Evolutionary conservation across 2,329 filamentous ascomycete species (phyloP).

Genomic region (Decorospora gaudefroyi): DNA sequence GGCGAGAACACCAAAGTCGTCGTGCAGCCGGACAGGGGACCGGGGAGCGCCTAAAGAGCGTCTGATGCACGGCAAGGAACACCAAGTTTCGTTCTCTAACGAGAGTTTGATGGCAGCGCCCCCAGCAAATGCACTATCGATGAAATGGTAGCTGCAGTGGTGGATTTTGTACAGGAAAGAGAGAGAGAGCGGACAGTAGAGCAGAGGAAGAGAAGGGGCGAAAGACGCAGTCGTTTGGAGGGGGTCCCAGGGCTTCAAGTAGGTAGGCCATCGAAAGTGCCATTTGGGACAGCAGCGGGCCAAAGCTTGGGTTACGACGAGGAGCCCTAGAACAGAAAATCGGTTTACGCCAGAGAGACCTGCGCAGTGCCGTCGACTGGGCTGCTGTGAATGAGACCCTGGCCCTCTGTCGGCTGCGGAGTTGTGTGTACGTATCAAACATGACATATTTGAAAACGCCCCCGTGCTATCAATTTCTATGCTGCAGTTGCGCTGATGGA

Average conservation of each 20-base stretch:
- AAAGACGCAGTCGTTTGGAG: slow-evolving; percentile 22
- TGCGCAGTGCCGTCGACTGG: slow-evolving; percentile 16
- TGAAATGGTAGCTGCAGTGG: slow-evolving; percentile 28
- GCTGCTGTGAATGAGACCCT: slow-evolving; percentile 19
- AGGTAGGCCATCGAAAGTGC: slow-evolving; percentile 37
- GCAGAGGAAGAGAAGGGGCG: slow-evolving; percentile 25
- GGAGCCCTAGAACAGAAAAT: slow-evolving; percentile 37
- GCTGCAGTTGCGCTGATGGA: too few relatives aligned
- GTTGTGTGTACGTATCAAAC: slow-evolving; percentile 16
- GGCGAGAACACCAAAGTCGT: slow-evolving; percentile 44
- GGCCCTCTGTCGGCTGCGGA: slow-evolving; percentile 18
- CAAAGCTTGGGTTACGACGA: slow-evolving; percentile 44
- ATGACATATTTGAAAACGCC: slow-evolving; percentile 8
- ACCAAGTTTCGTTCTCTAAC: slow-evolving; percentile 30
- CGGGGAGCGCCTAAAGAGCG: slow-evolving; percentile 22
- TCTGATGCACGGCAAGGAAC: slow-evolving; percentile 37
- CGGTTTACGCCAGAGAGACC: slow-evolving; percentile 37
- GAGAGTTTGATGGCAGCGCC: slow-evolving; percentile 38
- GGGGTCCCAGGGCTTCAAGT: slow-evolving; percentile 30
- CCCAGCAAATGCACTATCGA: slow-evolving; percentile 26
- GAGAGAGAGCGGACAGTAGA: slow-evolving; percentile 31
- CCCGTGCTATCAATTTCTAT: too few relatives aligned
- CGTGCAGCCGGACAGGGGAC: slow-evolving; percentile 29
- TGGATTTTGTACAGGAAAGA: slow-evolving; percentile 26
- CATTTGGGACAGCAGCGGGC: slow-evolving; percentile 41